A percentile compares a stretch with the other conserved stretches of the same genome.
These are phyloP conservation scores for Calonectria henricotiae DNA, from an alignment of 2,329 filamentous ascomycete species.

Conservation along the genomic window DNA sequence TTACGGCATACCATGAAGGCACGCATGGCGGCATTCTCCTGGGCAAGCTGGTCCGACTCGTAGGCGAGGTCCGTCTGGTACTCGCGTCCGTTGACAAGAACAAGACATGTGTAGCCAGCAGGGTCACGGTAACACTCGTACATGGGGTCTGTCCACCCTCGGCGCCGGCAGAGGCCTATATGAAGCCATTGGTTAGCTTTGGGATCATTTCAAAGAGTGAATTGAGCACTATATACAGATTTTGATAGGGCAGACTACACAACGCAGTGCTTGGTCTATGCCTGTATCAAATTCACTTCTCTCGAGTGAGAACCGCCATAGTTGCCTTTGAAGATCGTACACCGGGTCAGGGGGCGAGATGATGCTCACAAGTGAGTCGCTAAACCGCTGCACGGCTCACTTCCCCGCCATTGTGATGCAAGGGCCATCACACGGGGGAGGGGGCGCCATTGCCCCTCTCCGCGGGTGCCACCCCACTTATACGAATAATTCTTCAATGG, in stretches of 20 bases:
- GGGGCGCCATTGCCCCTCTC: constrained; percentile 29
- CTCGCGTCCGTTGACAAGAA: constrained; percentile 95
- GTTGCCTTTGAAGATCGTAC: background rate
- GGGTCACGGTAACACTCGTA: constrained; percentile 86
- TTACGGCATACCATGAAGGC: constrained; percentile 98
- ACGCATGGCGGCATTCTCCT: constrained; percentile 94
- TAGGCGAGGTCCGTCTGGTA: constrained; percentile 94
- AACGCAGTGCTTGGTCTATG: background rate
- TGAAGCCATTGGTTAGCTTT: constrained; percentile 57
- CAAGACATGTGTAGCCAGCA: constrained; percentile 88
- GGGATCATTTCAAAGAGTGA: constrained; percentile 10
- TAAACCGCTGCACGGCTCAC: constrained; percentile 1
- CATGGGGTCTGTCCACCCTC: constrained; percentile 91
- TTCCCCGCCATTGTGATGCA: constrained; percentile 46
- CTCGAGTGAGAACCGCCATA: background rate
- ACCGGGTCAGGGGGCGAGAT: background rate
- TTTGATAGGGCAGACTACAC: background rate
- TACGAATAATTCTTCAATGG: constrained; percentile 43
- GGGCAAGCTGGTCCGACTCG: constrained; percentile 85
- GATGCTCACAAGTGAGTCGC: background rate
- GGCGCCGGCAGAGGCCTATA: constrained; percentile 92
- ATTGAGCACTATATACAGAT: background rate
- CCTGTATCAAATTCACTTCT: background rate
- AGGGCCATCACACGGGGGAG: constrained; percentile 41
- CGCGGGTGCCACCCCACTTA: constrained; percentile 36